Evolutionary conservation across 345 rosid species (phyloP), one percentile per base, ranked within the genome.

Genomic region (Linum tenue): DNA sequence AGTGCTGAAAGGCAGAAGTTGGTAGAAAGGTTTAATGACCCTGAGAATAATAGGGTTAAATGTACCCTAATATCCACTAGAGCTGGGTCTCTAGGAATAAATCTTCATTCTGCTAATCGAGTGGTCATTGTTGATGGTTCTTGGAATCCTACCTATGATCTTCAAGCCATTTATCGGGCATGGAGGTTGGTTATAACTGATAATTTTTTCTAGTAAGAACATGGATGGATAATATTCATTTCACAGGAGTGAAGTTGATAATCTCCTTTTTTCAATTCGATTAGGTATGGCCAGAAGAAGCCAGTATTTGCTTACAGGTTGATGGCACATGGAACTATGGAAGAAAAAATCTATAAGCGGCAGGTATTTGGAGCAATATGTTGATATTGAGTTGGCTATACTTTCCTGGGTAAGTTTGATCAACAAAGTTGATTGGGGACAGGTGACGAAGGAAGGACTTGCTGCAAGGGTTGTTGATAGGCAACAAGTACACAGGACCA

Each of bases 391-490:
- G 40, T 43, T 67, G n/a, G 37, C 67, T 59, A 48, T 43, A 51
- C 69, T 65, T 67, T 66, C 31, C 50, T 64, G 53, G 44, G 22
- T 56, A 67, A 16, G 39, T 67, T 50, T 70, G 55, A 77, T 65
- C 40, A 66, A 10, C 68, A 64, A 39, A 63, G 56, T 72, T 67
- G 38, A 75, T 64, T 22, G 31, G 65, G 70, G 72, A 76, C 81
- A 95, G 99, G 99, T 91, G 67, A 95, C 90, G 3, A 91, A 95
- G 79, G 99, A 91, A 79, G 97, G 98, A 65, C 97, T 95, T 50
- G 99, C 97, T 76, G 99, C 98, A 70, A 87, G 99, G 85, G 99
- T 95, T 72, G 98, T 95, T 53, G 99, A 95, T 79, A 84, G 99
- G 76, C 99, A 95, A 71, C 99, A 91, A 82, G 87, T 95, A 55